phyloP scores from a whole-genome alignment of 2,329 filamentous ascomycete genomes.

The Fusarium gaditjirri region DNA sequence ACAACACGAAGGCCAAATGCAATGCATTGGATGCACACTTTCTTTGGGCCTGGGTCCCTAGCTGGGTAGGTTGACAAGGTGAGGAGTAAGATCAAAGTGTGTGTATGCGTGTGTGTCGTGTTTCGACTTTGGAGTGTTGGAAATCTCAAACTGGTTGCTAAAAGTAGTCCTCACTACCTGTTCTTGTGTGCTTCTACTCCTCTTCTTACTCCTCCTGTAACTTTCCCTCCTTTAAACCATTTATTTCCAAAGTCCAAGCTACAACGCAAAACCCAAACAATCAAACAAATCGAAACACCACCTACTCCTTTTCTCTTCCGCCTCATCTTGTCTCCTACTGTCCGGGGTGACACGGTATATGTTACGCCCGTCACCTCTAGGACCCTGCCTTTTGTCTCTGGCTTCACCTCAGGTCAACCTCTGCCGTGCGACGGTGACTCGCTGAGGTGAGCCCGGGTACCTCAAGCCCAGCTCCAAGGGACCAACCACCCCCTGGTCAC shows the following conservation, averaged over 20 bases:
- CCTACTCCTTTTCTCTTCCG: slow-evolving; percentile 9
- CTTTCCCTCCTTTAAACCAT: not conserved
- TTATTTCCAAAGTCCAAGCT: not conserved
- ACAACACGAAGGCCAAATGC: not conserved
- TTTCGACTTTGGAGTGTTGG: slow-evolving; percentile 13
- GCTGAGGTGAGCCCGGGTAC: slow-evolving; percentile 18
- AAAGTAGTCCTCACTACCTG: slow-evolving; percentile 9
- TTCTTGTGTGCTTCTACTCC: not conserved
- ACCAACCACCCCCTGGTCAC: slow-evolving; percentile 27
- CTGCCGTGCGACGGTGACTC: slow-evolving; percentile 25
- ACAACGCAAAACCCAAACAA: not conserved
- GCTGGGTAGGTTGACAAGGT: not conserved
- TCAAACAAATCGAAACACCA: not conserved
- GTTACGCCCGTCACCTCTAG: slow-evolving; percentile 6
- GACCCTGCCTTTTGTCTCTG: slow-evolving; percentile 19
- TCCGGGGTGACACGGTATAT: slow-evolving; percentile 27
- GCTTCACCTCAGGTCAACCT: slow-evolving; percentile 18
- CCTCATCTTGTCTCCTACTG: slow-evolving; percentile 8
- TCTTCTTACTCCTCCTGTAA: not conserved
- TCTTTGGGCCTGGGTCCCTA: not conserved
- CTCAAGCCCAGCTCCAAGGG: not conserved
- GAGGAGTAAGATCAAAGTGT: slow-evolving; percentile 2
- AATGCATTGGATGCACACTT: not conserved
- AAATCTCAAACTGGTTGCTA: slow-evolving; percentile 9
- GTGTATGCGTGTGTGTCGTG: not conserved